These are phyloP conservation scores for Capronia coronata DNA, from an alignment of 2,329 filamentous ascomycete genomes.

Conservation along the genomic window DNA sequence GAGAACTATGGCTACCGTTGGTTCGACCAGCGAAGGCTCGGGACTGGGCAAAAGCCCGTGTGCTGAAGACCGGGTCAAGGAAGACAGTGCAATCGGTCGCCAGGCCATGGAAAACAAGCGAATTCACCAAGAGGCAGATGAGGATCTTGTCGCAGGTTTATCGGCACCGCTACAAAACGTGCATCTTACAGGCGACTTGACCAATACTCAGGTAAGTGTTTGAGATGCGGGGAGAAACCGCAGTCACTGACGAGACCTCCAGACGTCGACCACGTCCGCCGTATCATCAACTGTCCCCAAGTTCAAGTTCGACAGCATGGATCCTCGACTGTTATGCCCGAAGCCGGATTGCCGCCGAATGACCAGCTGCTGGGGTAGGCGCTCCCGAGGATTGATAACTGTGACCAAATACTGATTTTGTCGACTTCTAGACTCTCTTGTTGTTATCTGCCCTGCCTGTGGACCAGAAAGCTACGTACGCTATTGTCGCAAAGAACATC, in stretches of 20 bases:
- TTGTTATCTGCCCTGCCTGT: slow-evolving; percentile 37
- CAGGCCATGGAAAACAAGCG: not conserved
- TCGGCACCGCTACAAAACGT: not conserved
- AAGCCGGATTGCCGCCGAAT: slow-evolving; percentile 29
- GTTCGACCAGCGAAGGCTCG: not conserved
- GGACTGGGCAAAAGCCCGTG: not conserved
- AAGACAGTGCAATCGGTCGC: not conserved
- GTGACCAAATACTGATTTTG: slow-evolving; percentile 17
- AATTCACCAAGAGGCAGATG: not conserved
- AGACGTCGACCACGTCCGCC: not conserved
- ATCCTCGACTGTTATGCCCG: slow-evolving; percentile 38
- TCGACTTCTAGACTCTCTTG: slow-evolving; percentile 22
- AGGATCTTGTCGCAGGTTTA: not conserved
- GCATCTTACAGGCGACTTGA: not conserved
- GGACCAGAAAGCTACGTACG: slow-evolving; percentile 36
- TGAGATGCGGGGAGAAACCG: not conserved
- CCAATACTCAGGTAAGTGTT: not conserved
- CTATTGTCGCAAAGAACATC: slow-evolving; percentile 37
- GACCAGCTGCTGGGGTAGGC: slow-evolving; percentile 30
- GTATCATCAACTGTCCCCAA: not conserved
- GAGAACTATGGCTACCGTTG: not conserved
- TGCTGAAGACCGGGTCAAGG: not conserved
- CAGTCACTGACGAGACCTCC: not conserved
- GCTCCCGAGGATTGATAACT: not conserved
- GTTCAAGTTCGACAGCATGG: slow-evolving; percentile 45